Evolutionary conservation across 2,329 filamentous ascomycete genomes (phyloP).

Genomic region (Berkeleyomyces basicola): DNA sequence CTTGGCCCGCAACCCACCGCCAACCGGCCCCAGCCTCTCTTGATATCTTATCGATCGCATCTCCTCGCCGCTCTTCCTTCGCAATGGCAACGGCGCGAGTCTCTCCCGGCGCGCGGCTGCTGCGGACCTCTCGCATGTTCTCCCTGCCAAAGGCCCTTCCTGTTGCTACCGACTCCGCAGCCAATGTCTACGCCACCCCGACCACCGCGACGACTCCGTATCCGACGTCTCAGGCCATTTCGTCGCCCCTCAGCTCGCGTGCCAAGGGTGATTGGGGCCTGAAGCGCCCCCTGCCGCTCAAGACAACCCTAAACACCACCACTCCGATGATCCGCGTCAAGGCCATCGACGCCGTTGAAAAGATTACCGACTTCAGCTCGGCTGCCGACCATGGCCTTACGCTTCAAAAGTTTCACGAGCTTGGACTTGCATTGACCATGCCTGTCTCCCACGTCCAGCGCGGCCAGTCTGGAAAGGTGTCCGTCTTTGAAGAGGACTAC

Average conservation of each 20-base stretch:
- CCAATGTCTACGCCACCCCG: conserved; percentile 21
- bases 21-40: not conserved
- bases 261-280: conserved; percentile 79
- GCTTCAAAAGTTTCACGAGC: conserved; percentile 70
- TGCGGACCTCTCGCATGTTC: conserved; percentile 81
- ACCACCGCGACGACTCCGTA: conserved; percentile 47
- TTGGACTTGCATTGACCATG: conserved; percentile 54
- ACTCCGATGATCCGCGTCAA: conserved; percentile 63
- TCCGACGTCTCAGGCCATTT: conserved; percentile 72
- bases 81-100: conserved; percentile 18
- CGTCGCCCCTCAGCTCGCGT: conserved; percentile 56
- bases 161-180: conserved; percentile 35
- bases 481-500: conserved; percentile 40
- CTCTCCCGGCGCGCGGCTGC: conserved; percentile 49
- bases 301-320: conserved; percentile 53
- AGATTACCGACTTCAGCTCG: conserved; percentile 76
- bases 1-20: not conserved
- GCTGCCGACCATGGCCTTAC: conserved; percentile 69
- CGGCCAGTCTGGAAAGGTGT: conserved; percentile 12
- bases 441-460: conserved; percentile 21
- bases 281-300: conserved; percentile 66
- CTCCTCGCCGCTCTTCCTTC: not conserved
- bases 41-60: not conserved
- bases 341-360: conserved; percentile 68
- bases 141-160: conserved; percentile 65